Evolutionary conservation across 2,329 filamentous ascomycete species (phyloP), one percentile per base, ranked within the genome.

Genomic region (Fusarium citri): DNA sequence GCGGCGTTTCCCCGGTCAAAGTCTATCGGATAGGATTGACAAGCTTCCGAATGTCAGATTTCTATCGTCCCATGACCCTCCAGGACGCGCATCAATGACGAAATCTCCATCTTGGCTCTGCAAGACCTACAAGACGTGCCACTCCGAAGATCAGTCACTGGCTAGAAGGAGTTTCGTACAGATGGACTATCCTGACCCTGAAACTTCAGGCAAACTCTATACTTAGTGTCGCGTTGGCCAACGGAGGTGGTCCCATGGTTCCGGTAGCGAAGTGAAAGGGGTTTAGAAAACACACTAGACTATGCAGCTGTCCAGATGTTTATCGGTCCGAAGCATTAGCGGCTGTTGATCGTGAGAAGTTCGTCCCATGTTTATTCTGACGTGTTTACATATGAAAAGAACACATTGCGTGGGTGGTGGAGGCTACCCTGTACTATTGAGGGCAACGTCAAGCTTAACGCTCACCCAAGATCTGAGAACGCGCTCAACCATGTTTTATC

Each of bases 301-400:
- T 5, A 12, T 23, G 7, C 9, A 22, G 3, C 9, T 1, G 16
- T 15, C 3, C 4, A 11, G 6, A n/a, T 8, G 2, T 15, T 7
- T 10, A 1, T 18, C 16, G 23, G 16, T 8, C 22, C 20, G 16
- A 25, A 14, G 31, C 8, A 34, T 25, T 25, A 14, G 30, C 14
- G 47, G 11, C 16, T 50, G 2, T 15, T 15, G 4, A 23, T 45
- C 18, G 20, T 25, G 20, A 25, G 20, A 6, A 45, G 16, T 45
- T 45, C 42, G 15, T 45, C 42, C 42, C 42, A 45, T 45, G 42
- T 25, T 45, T 45, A 45, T 3, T 45, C 2, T 45, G 22, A 45
- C 42, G 4, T 12, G 6, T 4, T n/a, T n/a, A 12, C 34, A 37
- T n/a, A 10, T 7, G 34, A 37, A n/a, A 6, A 12, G 3, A 37